These are phyloP conservation scores for Penicillium waksmanii DNA, from an alignment of 495 filamentous ascomycete genomes.

Conservation along the genomic window DNA sequence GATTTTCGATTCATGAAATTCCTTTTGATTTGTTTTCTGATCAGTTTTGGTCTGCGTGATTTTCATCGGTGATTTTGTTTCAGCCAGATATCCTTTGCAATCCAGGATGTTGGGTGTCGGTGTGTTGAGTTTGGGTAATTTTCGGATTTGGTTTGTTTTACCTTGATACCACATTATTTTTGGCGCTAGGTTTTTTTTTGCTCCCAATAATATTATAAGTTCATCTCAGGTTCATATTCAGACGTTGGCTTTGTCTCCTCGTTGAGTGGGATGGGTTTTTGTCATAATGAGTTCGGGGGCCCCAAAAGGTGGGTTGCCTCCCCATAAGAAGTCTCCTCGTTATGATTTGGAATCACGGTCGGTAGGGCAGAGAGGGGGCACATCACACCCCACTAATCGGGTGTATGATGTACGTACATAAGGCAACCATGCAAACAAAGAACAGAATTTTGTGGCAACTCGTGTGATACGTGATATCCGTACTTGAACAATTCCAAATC, in stretches of 20 bases:
- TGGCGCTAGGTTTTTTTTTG: not conserved
- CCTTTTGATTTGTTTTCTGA: not conserved
- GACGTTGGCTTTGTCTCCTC: not conserved
- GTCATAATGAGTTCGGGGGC: not conserved
- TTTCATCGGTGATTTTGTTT: conserved; percentile 9
- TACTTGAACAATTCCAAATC: conserved; percentile 28
- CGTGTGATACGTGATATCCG: conserved; percentile 14
- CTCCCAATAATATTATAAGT: not conserved
- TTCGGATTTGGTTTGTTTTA: conserved; percentile 2
- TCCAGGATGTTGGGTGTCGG: conserved; percentile 3
- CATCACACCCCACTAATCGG: not conserved
- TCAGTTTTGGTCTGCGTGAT: not conserved
- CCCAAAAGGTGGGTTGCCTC: not conserved
- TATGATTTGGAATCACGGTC: conserved; percentile 1
- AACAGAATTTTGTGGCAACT: not conserved
- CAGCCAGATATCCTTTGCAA: not conserved
- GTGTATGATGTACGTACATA: conserved; percentile 3
- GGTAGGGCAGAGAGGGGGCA: not conserved
- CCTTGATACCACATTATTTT: not conserved
- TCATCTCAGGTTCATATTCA: not conserved
- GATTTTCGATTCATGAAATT: conserved; percentile 74
- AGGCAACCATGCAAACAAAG: conserved; percentile 17
- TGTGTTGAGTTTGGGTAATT: conserved; percentile 2
- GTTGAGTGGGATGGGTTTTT: not conserved
- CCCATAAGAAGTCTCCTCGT: not conserved